These are phyloP conservation scores for Ilex aquifolium DNA, from an alignment of 257 asterid genomes.

Conservation along the genomic window DNA sequence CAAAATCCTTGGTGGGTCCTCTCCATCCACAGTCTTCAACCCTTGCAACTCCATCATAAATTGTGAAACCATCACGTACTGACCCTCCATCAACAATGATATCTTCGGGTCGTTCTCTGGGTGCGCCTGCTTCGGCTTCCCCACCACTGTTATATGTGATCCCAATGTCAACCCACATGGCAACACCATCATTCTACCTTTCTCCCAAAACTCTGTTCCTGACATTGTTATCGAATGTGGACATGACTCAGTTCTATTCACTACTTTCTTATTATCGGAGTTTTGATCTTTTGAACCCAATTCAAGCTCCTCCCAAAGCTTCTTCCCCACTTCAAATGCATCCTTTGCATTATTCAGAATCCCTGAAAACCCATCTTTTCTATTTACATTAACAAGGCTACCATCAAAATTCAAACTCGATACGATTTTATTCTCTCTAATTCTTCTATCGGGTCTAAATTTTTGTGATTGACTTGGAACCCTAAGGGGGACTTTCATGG, in stretches of 20 bases:
- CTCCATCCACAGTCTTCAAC: conserved; percentile 82
- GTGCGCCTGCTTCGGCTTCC: conserved; percentile 69
- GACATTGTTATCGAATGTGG: conserved; percentile 53
- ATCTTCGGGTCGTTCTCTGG: conserved; percentile 70
- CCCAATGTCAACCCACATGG: conserved; percentile 90
- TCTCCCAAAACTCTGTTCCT: conserved; percentile 46
- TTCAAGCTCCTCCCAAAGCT: conserved; percentile 69
- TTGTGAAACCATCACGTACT: conserved; percentile 80
- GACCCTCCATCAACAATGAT: conserved; percentile 65
- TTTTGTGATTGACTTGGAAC: not conserved
- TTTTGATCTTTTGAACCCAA: conserved; percentile 15
- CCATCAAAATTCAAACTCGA: conserved; percentile 23
- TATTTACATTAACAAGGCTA: conserved; percentile 3
- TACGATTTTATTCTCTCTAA: conserved; percentile 8
- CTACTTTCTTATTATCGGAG: conserved; percentile 1
- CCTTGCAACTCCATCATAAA: conserved; percentile 96
- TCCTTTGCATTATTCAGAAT: conserved; percentile 56
- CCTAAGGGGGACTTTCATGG: not conserved
- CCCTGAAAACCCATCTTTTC: conserved; percentile 22
- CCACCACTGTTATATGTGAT: conserved; percentile 79
- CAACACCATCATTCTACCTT: conserved; percentile 50
- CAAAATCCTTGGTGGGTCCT: conserved; percentile 86
- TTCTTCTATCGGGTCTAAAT: not conserved
- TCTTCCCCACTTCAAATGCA: conserved; percentile 67
- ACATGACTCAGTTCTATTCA: conserved; percentile 35